Evolutionary conservation across 345 rosid genomes (phyloP).

Genomic region (Aurinia saxatilis): DNA sequence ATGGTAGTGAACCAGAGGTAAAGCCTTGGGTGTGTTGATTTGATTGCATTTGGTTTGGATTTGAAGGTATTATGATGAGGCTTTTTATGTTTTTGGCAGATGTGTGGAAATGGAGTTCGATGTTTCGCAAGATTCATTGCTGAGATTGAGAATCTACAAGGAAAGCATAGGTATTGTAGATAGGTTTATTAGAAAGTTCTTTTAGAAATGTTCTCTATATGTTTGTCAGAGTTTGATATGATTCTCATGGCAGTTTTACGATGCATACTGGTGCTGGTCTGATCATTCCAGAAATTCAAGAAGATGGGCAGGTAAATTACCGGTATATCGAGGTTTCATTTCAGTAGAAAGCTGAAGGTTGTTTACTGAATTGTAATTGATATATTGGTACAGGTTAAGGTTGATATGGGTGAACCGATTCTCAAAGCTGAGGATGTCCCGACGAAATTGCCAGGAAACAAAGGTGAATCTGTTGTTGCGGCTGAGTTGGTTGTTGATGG

Average conservation of each 20-base stretch:
- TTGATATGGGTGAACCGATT: conserved; percentile 91
- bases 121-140: conserved; percentile 90
- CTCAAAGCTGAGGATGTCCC: conserved; percentile 83
- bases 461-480: conserved; percentile 34
- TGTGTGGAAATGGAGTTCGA: conserved; percentile 98
- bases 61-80: background rate
- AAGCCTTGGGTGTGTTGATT: background rate
- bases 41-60: background rate
- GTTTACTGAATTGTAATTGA: conserved; percentile 7
- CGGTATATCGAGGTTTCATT: background rate
- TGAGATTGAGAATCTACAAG: conserved; percentile 67
- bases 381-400: conserved; percentile 58
- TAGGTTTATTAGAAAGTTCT: background rate
- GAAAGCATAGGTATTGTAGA: conserved; percentile 47
- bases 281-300: conserved; percentile 78
- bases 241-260: conserved; percentile 43
- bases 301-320: conserved; percentile 52
- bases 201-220: background rate
- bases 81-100: background rate
- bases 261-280: conserved; percentile 92
- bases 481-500: conserved; percentile 70
- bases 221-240: background rate
- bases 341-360: background rate
- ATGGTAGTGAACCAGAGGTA: conserved; percentile 80
- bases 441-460: conserved; percentile 58